Conservation (phyloP, 2,329 filamentous ascomycete species). For the Juglanconis sp. region DNA sequence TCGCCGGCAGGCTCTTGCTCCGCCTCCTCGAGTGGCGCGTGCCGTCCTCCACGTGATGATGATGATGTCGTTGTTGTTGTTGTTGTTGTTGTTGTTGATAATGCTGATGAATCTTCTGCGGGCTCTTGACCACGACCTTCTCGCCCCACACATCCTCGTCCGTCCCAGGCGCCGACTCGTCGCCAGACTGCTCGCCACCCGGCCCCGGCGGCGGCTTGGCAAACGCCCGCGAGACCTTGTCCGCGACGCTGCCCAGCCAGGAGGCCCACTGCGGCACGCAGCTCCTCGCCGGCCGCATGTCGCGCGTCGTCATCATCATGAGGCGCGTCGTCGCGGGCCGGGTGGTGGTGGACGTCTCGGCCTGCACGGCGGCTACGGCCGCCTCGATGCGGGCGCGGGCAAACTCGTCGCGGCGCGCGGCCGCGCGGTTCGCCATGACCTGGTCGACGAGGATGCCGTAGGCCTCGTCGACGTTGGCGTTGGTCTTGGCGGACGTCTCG, state of each 20-base stretch:
- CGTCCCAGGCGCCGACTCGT: not conserved
- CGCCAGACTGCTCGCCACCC: not conserved
- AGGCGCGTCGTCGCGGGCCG: too few relatives aligned
- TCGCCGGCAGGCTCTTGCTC: not conserved
- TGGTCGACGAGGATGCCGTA: slow-evolving; percentile 9
- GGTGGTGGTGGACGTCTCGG: not conserved
- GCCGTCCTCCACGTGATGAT: not conserved
- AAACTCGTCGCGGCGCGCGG: not conserved
- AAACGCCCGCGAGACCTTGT: not conserved
- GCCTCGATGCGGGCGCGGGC: not conserved
- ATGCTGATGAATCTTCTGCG: not conserved
- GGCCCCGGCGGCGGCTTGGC: not conserved
- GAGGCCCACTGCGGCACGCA: slow-evolving; percentile 5
- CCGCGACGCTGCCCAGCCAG: not conserved
- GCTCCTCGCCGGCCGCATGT: not conserved
- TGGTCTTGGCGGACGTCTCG: slow-evolving; percentile 12
- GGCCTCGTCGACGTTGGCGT: slow-evolving; percentile 13
- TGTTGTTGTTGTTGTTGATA: too few relatives aligned
- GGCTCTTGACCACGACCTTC: not conserved
- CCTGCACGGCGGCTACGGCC: not conserved
- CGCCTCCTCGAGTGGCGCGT: not conserved
- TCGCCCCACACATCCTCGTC: slow-evolving; percentile 10
- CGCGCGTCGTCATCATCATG: not conserved
- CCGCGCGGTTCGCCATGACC: slow-evolving; percentile 6
- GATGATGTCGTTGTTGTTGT: too few relatives aligned